These are phyloP conservation scores for Parastagonospora avenae DNA, from an alignment of 2,329 filamentous ascomycete genomes.

Conservation along the genomic window DNA sequence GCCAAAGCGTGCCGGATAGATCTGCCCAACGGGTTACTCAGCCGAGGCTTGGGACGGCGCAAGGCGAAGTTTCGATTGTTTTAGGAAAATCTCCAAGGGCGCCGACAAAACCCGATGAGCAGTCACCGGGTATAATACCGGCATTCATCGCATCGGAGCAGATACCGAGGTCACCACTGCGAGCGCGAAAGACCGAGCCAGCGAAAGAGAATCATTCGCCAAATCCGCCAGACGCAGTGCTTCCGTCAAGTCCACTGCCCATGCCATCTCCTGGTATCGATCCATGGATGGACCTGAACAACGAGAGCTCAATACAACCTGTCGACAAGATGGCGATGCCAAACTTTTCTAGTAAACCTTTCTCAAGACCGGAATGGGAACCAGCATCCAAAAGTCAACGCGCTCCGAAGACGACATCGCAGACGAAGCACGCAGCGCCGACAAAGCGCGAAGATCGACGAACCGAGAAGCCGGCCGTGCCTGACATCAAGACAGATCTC, in stretches of 20 bases:
- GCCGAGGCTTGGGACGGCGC: constrained; percentile 20
- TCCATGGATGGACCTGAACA: constrained; percentile 36
- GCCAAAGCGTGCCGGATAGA: constrained; percentile 29
- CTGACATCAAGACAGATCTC: constrained; percentile 3
- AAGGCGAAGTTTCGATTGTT: constrained; percentile 26
- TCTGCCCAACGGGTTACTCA: constrained; percentile 14
- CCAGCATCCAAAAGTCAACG: constrained; percentile 24
- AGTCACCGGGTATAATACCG: constrained; percentile 13
- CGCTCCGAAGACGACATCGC: constrained; percentile 21
- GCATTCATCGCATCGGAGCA: constrained; percentile 13
- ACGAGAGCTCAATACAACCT: constrained; percentile 33
- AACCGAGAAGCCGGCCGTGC: constrained; percentile 2
- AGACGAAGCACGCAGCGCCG: constrained; percentile 5
- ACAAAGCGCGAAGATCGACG: constrained; percentile 3
- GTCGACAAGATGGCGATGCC: constrained; percentile 43
- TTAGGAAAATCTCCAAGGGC: constrained; percentile 24
- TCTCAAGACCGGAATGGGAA: constrained; percentile 30
- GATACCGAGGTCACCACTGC: constrained; percentile 25
- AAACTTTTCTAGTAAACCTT: constrained; percentile 32
- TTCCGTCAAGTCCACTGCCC: constrained; percentile 39
- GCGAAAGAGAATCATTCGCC: constrained; percentile 30
- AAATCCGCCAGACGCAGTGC: constrained; percentile 17
- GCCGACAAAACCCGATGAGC: constrained; percentile 7
- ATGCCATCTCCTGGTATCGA: constrained; percentile 35
- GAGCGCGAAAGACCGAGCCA: constrained; percentile 18